phyloP scores from a whole-genome alignment of 2,329 filamentous ascomycete genomes.

The Xylaria sp. region DNA sequence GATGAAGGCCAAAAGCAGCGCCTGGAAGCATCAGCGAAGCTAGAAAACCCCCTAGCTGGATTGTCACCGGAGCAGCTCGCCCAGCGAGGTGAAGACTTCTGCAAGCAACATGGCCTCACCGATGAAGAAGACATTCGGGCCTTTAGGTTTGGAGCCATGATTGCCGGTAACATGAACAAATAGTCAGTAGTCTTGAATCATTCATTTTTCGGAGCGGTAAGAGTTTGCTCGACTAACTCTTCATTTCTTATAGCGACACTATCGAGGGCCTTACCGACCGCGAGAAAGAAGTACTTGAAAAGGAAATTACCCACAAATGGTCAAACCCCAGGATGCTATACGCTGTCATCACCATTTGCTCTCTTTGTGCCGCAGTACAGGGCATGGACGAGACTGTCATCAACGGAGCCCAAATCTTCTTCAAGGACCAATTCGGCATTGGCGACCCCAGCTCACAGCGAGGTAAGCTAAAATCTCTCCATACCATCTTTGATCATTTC shows the following conservation, averaged over 20 bases:
- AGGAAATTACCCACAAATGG: conserved; percentile 75
- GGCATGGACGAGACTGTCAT: conserved; percentile 78
- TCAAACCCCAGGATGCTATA: conserved; percentile 73
- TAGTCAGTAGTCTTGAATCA: conserved; percentile 46
- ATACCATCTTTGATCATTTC: neutral
- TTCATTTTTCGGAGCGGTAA: neutral
- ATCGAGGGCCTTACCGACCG: conserved; percentile 64
- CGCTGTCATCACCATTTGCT: conserved; percentile 66
- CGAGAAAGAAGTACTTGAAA: conserved; percentile 66
- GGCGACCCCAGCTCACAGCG: conserved; percentile 58
- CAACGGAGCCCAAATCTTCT: conserved; percentile 75
- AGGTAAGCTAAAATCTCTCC: conserved; percentile 34
- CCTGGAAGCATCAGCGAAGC: conserved; percentile 51
- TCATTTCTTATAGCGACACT: conserved; percentile 47
- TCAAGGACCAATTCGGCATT: conserved; percentile 70
- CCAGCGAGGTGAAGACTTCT: conserved; percentile 68
- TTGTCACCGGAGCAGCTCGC: conserved; percentile 58
- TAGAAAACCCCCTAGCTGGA: conserved; percentile 56
- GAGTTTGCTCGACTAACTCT: neutral
- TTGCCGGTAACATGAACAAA: conserved; percentile 63
- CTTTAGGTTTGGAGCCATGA: conserved; percentile 68
- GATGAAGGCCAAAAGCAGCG: conserved; percentile 47
- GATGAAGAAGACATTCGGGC: conserved; percentile 66
- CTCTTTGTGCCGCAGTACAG: conserved; percentile 68
- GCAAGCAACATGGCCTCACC: conserved; percentile 63